These are phyloP conservation scores for Panellus pusillus DNA, from an alignment of 768 basidiomycete species.

Conservation along the genomic window DNA sequence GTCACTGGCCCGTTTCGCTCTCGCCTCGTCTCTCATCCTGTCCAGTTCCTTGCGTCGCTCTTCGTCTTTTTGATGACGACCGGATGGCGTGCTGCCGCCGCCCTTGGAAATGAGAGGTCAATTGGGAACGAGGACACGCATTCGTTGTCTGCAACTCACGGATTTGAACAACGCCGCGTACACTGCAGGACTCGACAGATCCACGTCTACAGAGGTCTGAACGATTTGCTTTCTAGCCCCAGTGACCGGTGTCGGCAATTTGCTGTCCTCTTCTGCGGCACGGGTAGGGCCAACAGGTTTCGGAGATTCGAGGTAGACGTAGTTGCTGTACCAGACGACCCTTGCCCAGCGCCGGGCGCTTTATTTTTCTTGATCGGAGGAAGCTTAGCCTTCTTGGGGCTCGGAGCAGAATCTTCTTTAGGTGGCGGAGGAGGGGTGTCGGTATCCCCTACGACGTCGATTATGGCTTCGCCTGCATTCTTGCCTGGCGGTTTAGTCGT, in stretches of 20 bases:
- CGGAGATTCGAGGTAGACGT: background rate
- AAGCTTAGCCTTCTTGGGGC: conserved; percentile 59
- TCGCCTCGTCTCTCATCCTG: conserved; percentile 69
- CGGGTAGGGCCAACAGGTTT: conserved; percentile 26
- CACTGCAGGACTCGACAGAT: conserved; percentile 60
- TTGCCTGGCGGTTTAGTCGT: conserved; percentile 26
- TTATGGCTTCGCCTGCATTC: conserved; percentile 31
- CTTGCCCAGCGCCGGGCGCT: conserved; percentile 29
- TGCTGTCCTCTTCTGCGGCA: conserved; percentile 28
- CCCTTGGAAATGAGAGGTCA: conserved; percentile 27
- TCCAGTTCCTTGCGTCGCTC: conserved; percentile 68
- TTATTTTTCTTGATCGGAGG: conserved; percentile 73
- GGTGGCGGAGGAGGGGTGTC: conserved; percentile 26
- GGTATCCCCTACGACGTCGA: conserved; percentile 37
- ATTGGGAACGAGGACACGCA: background rate
- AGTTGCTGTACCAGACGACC: conserved; percentile 27
- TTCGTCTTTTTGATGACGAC: conserved; percentile 56
- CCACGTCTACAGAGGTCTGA: conserved; percentile 55
- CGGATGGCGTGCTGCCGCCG: conserved; percentile 46
- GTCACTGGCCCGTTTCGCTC: conserved; percentile 54
- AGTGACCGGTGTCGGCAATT: conserved; percentile 22
- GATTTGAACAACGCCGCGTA: conserved; percentile 65
- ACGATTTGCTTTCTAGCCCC: conserved; percentile 41
- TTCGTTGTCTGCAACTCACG: conserved; percentile 32
- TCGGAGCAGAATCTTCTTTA: conserved; percentile 33